Percentiles rank a stretch among this genome's conserved stretches.
Evolutionary conservation across 2,329 filamentous ascomycete species (phyloP).

Genomic region (Alternaria metachromatica): DNA sequence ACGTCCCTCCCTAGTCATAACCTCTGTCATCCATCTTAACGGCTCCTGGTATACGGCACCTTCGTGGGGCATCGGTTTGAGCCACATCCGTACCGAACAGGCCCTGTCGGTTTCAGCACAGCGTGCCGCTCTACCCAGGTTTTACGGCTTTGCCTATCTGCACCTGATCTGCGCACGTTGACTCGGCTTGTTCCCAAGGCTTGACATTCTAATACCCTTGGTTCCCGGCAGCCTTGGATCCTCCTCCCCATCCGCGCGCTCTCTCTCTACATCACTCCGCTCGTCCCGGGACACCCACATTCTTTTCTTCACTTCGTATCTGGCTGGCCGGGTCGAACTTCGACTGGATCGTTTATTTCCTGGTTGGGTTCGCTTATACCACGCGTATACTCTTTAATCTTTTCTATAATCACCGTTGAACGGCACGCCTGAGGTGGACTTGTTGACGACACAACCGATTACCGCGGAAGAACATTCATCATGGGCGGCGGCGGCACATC

Average conservation of each 20-base stretch:
- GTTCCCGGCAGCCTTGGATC: constrained; percentile 40
- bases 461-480: background rate
- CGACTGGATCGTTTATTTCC: constrained; percentile 43
- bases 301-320: constrained; percentile 51
- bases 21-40: constrained; percentile 40
- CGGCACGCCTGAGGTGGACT: constrained; percentile 22
- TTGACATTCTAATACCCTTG: constrained; percentile 46
- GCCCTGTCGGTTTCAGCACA: constrained; percentile 46
- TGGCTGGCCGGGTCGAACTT: constrained; percentile 52
- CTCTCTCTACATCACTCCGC: constrained; percentile 34
- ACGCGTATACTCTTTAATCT: constrained; percentile 43
- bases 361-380: constrained; percentile 42
- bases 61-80: constrained; percentile 42
- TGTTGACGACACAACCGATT: background rate
- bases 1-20: constrained; percentile 25
- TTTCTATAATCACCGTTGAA: constrained; percentile 45
- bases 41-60: constrained; percentile 38
- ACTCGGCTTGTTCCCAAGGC: constrained; percentile 29
- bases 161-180: constrained; percentile 42
- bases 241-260: constrained; percentile 41
- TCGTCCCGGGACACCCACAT: constrained; percentile 44
- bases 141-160: constrained; percentile 38
- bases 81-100: constrained; percentile 41
- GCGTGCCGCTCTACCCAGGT: constrained; percentile 38
- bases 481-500: constrained; percentile 22